Base-by-base conservation (phyloP, 768 basidiomycete species). In the Pleurotus salmoneostramineus region DNA sequence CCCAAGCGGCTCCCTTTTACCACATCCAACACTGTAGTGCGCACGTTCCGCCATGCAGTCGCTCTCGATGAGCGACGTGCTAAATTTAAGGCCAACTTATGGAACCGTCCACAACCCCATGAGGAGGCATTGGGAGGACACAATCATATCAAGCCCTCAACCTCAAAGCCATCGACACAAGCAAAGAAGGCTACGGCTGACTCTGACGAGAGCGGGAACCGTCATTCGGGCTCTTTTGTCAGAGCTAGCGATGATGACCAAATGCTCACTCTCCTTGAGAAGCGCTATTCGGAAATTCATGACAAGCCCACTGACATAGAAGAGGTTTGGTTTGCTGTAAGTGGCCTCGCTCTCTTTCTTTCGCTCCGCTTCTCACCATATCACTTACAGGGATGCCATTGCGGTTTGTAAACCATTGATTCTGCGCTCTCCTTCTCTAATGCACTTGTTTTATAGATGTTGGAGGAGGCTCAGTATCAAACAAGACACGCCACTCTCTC, bases 321-420 rank as follows among this genome's bases (percentile, higher is more conserved):
- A 56, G 82, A 85, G 64, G 80, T 81, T 5, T 83, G 82, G 82
- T 83, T 84, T 61, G 67, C 80, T 5, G 82, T 49, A 51, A 36
- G 54, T 50, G 11, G 2, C 46, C 15, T 15, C 43, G 12, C 37
- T 32, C 48, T 27, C 4, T 58, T 3, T 11, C 11, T 36, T 46
- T 37, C 6, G 0, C n/a, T 12, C 1, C 15, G 8, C 12, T 15
- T 11, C 34, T 10, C n/a, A 31, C 10, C 34, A n/a, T 17, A 58
- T 50, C 50, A 58, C 2, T 61, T 63, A 59, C 61, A 65, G 34
- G 68, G 74, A 10, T 70, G 69, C 50, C 73, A 75, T 61, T 73
- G 72, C 56, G 75, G 73, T 72, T 58, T 34, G 69, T 58, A 56
- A 27, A 27, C 21, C 21, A 27, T 27, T 31, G 33, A 43, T 35